Base-by-base conservation (phyloP, 345 rosid genomes). In the Chamaenerion angustifolium region DNA sequence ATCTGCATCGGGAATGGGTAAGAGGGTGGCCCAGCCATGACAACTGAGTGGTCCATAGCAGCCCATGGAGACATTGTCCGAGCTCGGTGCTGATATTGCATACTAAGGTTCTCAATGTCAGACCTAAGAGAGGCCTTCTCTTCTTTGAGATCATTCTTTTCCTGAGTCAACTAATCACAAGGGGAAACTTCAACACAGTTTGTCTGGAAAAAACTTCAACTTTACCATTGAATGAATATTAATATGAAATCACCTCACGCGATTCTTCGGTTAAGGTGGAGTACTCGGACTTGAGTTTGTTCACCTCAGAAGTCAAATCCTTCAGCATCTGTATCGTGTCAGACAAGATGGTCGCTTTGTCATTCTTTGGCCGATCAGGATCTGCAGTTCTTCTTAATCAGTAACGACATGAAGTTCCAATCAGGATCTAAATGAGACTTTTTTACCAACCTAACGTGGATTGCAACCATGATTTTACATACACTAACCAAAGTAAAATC, bases 311-410 rank as follows among this genome's bases (percentile, higher is more conserved):
- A 25, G 94, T 76, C 55, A 89, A 71, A 61, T 89, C 95, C 70
- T 81, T 89, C 65, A 89, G 52, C 70, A 89, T 55, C 69, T 79
- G 98, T 59, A 89, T 45, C 1, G 95, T 77, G 63, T 89, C 94
- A 17, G 82, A 60, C 51, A 89, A 61, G 64, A 85, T 85, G 8
- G 94, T 83, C 17, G 76, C 94, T 71, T 89, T 89, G 51, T 89
- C 98, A 62, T 89, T 79, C 69, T 75, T 89, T 40, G 98, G 88
- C 68, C 95, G 71, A 52, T 81, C 88, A 4, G 94, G 94, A 72
- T 89, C 98, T 89, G 66, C 55, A 62, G 25, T 52, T 21, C 37
- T 31, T 31, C 37, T 31, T 7, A 31, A 31, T 31, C 7, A 31
- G 37, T 31, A 31, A 4, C 8, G n/a, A n/a, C 27, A 23, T 23